Evolutionary conservation across 2,329 filamentous ascomycete genomes (phyloP).

Genomic region (Fusarium sp.): DNA sequence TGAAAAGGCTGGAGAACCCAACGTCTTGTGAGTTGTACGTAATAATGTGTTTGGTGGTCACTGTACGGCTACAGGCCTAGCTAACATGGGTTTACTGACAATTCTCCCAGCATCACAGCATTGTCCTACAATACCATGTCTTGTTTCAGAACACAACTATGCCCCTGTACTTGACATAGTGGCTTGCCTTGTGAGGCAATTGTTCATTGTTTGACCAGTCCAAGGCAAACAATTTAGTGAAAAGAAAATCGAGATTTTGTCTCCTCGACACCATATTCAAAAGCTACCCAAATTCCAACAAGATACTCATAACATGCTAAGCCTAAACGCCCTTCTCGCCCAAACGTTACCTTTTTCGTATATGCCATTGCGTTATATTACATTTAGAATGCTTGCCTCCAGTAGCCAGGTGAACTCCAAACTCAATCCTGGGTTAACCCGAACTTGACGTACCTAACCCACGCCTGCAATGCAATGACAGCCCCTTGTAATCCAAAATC

Average conservation of each 20-base stretch:
- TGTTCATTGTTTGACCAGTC: not conserved
- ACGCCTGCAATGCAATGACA: constrained; percentile 17
- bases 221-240: not conserved
- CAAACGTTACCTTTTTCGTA: constrained; percentile 28
- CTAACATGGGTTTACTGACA: not conserved
- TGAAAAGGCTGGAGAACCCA: constrained; percentile 12
- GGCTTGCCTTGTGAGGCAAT: not conserved
- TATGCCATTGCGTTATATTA: constrained; percentile 30
- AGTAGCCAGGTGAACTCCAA: constrained; percentile 15
- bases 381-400: constrained; percentile 21
- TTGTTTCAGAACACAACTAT: not conserved
- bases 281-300: constrained; percentile 5
- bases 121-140: not conserved
- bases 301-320: constrained; percentile 16
- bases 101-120: constrained; percentile 1
- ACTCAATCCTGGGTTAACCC: constrained; percentile 20
- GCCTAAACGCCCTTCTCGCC: constrained; percentile 29
- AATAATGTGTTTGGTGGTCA: too few relatives aligned
- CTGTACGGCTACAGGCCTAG: not conserved
- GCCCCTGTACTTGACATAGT: constrained; percentile 9
- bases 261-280: constrained; percentile 6
- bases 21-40: not conserved
- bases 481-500: constrained; percentile 24
- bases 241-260: constrained; percentile 5
- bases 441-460: constrained; percentile 14